Evolutionary conservation across 495 filamentous ascomycete species (phyloP).

Genomic region (Penicillium riverlandense): DNA sequence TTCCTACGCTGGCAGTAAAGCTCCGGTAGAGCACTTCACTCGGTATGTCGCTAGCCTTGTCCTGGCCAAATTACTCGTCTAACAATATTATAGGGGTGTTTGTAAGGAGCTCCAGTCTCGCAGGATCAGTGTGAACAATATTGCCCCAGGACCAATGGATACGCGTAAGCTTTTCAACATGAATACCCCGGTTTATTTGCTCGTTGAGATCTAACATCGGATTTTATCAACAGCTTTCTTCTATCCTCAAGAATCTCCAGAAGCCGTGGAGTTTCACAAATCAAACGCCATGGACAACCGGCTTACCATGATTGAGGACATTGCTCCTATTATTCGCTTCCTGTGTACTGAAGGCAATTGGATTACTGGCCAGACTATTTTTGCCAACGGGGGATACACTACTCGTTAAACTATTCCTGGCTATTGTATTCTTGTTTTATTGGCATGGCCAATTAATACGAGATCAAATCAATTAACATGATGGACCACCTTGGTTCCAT

Average conservation of each 20-base stretch:
- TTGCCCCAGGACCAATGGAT: slow-evolving; percentile 32
- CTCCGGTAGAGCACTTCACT: slow-evolving; percentile 34
- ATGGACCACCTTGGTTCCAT: too few species aligned
- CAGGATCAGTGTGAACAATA: slow-evolving; percentile 25
- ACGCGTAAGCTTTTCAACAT: slow-evolving; percentile 23
- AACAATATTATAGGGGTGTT: slow-evolving; percentile 13
- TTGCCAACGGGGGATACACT: slow-evolving; percentile 36
- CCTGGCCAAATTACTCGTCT: too few species aligned
- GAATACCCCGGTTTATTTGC: too few species aligned
- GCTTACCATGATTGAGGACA: slow-evolving; percentile 26
- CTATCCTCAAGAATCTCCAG: slow-evolving; percentile 27
- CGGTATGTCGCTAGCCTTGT: slow-evolving; percentile 8
- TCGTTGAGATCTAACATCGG: too few species aligned
- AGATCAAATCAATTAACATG: too few species aligned
- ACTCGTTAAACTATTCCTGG: slow-evolving; percentile 25
- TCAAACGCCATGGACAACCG: slow-evolving; percentile 26
- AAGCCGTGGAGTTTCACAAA: slow-evolving; percentile 31
- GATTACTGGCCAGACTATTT: slow-evolving; percentile 36
- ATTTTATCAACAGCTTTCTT: slow-evolving; percentile 18
- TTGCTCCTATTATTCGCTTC: slow-evolving; percentile 30
- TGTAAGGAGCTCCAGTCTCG: slow-evolving; percentile 31
- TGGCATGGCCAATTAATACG: too few species aligned
- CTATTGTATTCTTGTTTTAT: too few species aligned
- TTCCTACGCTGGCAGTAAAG: slow-evolving; percentile 32
- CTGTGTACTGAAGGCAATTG: slow-evolving; percentile 31